Evolutionary conservation across 2,329 filamentous ascomycete genomes (phyloP).

Genomic region (Alternaria postmessia): DNA sequence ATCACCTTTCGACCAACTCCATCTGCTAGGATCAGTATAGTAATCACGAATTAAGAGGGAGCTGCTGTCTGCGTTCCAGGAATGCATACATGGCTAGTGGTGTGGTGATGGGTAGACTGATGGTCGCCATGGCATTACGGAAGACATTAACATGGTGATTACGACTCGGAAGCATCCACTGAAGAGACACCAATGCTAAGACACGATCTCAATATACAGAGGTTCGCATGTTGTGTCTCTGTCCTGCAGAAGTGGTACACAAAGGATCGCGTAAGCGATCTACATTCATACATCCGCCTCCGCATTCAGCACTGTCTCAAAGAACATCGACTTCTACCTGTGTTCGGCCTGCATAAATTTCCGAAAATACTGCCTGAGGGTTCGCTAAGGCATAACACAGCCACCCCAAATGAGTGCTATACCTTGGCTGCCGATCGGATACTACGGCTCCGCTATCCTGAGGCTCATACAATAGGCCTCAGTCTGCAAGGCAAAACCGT

Average conservation of each 20-base stretch:
- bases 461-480: conserved; percentile 28
- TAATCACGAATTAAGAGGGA: neutral
- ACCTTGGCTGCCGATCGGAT: conserved; percentile 31
- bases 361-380: conserved; percentile 12
- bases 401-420: conserved; percentile 8
- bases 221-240: neutral
- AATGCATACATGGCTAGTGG: neutral
- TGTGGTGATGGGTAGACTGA: neutral
- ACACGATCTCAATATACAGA: neutral
- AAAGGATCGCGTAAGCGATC: neutral
- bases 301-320: conserved; percentile 14
- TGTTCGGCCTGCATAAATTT: conserved; percentile 5
- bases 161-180: neutral
- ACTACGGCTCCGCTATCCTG: conserved; percentile 22
- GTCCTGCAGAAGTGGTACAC: neutral
- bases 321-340: neutral
- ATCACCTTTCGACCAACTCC: neutral
- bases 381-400: conserved; percentile 19
- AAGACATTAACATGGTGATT: neutral
- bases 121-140: neutral
- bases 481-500: conserved; percentile 24
- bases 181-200: neutral
- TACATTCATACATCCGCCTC: neutral
- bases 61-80: neutral
- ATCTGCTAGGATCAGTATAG: neutral